Base-by-base conservation (phyloP, 2,329 filamentous ascomycete genomes). In the Scorias spongiosa region DNA sequence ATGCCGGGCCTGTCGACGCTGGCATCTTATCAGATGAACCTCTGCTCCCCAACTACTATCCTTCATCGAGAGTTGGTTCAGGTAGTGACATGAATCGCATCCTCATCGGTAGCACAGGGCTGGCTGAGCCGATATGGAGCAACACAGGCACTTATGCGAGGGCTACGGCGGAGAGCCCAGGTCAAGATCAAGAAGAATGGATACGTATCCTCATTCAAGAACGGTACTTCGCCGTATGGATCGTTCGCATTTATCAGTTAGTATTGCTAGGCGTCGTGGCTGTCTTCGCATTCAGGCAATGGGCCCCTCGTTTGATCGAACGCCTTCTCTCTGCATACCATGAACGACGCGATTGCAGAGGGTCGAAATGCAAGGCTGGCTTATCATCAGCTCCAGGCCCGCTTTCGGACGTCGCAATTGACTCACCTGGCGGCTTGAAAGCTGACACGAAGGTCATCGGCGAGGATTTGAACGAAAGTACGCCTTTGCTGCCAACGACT, bases 161-260 rank as follows among this genome's bases (percentile, higher is more conserved):
- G 20, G 20, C 20, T 26, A 26, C 20, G 20, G 20, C 20, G 7
- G 20, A 26, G 7, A 26, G 20, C 7, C 20, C 20, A 26, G 20
- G 7, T 4, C 20, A 26, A 26, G 20, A 26, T 26, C 20, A 26
- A 26, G 20, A 26, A 36, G 32, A 36, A 36, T 36, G 32, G 32
- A 36, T 36, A 12, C 12, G 15, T 5, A 12, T 36, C 15, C 32
- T 36, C 12, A 12, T 15, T 12, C 4, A 15, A 12, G 32, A 36
- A 15, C 11, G 32, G 32, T 9, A 36, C 20, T 67, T 60, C 48
- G 60, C 61, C 3, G 50, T 63, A 43, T 52, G 52, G 36, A 59
- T 68, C 15, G 44, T 66, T 12, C 42, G 56, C 9, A 63, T 57
- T 0, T 69, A 68, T 42, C 67, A 69, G 43, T 34, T 58, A 2